Percentiles rank a stretch among this genome's conserved stretches.
phyloP scores from a whole-genome alignment of 2,329 filamentous ascomycete species.

The Triangularia verruculosa region DNA sequence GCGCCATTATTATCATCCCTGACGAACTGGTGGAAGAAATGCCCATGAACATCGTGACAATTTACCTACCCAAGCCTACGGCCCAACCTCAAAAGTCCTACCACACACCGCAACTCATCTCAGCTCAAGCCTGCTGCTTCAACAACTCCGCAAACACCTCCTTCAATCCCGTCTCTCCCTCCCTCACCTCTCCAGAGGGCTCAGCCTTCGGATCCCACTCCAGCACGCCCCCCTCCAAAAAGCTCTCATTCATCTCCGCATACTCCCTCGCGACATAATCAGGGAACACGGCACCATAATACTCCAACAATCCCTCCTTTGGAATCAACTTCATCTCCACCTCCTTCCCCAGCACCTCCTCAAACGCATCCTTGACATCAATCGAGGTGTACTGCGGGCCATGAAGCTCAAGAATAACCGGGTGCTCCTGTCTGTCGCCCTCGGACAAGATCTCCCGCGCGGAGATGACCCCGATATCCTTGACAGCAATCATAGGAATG shows the following conservation, averaged over 20 bases:
- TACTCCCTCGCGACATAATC: slow-evolving; percentile 16
- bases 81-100: too few species aligned
- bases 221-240: slow-evolving; percentile 22
- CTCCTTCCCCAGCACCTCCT: slow-evolving; percentile 27
- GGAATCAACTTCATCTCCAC: slow-evolving; percentile 29
- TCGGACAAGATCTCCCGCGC: slow-evolving; percentile 17
- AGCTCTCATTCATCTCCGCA: slow-evolving; percentile 22
- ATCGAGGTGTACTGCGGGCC: slow-evolving; percentile 32
- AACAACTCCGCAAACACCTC: slow-evolving; percentile 18
- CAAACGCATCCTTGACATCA: slow-evolving; percentile 33
- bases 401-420: slow-evolving; percentile 34
- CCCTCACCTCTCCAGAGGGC: neutral
- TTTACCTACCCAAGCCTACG: too few species aligned
- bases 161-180: slow-evolving; percentile 21
- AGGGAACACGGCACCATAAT: slow-evolving; percentile 21
- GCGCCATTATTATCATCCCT: too few species aligned
- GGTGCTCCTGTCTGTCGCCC: slow-evolving; percentile 17
- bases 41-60: too few species aligned
- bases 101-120: too few species aligned
- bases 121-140: neutral
- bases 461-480: slow-evolving; percentile 22
- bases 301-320: slow-evolving; percentile 19
- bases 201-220: slow-evolving; percentile 19
- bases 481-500: slow-evolving; percentile 34
- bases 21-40: too few species aligned